Evolutionary conservation across 768 basidiomycete genomes (phyloP).

Genomic region (Termitomyces sp.): DNA sequence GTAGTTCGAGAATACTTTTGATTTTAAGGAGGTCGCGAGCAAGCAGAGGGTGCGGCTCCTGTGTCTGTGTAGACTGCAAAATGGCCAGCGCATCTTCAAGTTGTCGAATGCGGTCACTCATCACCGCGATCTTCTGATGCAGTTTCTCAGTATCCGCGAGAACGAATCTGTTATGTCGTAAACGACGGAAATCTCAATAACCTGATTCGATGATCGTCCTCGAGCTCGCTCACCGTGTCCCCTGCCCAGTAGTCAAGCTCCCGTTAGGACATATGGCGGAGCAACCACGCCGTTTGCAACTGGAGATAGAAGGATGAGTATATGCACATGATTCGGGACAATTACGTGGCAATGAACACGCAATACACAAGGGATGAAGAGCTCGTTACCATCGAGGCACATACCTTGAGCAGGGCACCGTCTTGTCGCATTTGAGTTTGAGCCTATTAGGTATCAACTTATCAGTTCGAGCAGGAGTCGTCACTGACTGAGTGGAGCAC

Average conservation of each 20-base stretch:
- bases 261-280: conserved; percentile 79
- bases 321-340: neutral
- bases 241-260: conserved; percentile 73
- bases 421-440: conserved; percentile 76
- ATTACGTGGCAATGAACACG: neutral
- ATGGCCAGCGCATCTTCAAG: conserved; percentile 67
- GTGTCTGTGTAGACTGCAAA: conserved; percentile 45
- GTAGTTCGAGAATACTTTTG: conserved; percentile 68
- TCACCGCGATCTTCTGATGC: conserved; percentile 62
- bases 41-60: conserved; percentile 59
- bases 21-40: conserved; percentile 57
- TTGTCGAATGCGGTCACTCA: conserved; percentile 70
- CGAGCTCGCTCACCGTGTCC: conserved; percentile 57
- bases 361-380: neutral
- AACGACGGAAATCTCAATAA: neutral
- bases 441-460: conserved; percentile 33
- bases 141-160: conserved; percentile 69
- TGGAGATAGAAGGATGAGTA: conserved; percentile 16
- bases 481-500: conserved; percentile 7
- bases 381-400: neutral
- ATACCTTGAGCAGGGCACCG: conserved; percentile 55
- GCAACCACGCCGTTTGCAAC: conserved; percentile 72
- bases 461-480: conserved; percentile 1
- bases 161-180: conserved; percentile 46
- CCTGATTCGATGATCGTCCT: neutral